Evolutionary conservation across 2,329 filamentous ascomycete genomes (phyloP).

Genomic region (Stemphylium vesicarium): DNA sequence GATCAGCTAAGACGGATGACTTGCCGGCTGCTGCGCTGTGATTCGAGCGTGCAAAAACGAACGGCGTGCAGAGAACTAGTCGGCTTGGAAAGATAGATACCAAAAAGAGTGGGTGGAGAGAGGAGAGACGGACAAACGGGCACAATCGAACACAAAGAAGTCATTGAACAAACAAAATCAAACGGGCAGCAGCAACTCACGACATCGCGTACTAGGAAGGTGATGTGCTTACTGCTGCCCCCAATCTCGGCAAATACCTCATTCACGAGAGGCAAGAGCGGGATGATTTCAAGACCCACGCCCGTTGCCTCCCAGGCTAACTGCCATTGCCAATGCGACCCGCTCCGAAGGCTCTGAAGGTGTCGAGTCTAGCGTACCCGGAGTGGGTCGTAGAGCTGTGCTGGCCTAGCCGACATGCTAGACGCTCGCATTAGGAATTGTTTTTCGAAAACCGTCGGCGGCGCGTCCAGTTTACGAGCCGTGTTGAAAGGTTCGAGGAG

Average conservation of each 20-base stretch:
- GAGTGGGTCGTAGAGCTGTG: conserved; percentile 4
- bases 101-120: background rate
- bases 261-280: conserved; percentile 5
- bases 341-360: conserved; percentile 5
- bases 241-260: conserved; percentile 2
- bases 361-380: conserved; percentile 1
- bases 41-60: conserved; percentile 9
- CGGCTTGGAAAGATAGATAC: background rate
- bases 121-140: background rate
- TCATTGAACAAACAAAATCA: background rate
- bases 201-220: background rate
- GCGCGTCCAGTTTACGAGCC: conserved; percentile 4
- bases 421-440: background rate
- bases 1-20: conserved; percentile 16
- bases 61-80: conserved; percentile 3
- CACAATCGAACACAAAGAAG: background rate
- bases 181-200: conserved; percentile 1
- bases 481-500: background rate
- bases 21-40: conserved; percentile 13
- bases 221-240: background rate
- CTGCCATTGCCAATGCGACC: conserved; percentile 7
- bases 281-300: conserved; percentile 9
- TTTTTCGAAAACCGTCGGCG: background rate
- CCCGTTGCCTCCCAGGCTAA: background rate
- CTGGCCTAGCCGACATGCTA: conserved; percentile 3